Base-by-base conservation (phyloP, 352 stramenopile species). In the Pythium aquatile region DNA sequence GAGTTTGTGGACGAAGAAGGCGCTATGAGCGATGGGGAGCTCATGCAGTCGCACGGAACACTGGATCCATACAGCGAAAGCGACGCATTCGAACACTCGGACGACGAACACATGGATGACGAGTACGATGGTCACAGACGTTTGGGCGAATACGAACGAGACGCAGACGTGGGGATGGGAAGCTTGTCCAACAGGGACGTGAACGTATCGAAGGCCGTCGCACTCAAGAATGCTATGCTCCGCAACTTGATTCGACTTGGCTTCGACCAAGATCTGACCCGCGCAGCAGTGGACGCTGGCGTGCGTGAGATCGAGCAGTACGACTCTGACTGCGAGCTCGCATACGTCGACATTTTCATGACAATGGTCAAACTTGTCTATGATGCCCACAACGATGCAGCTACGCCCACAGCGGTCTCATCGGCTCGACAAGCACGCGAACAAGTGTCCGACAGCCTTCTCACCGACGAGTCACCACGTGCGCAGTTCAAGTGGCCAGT, bases 271-370 rank as follows among this genome's bases (percentile, higher is more conserved):
- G 61, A 68, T 14, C 46, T 88, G 30, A 67, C 78, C 0, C 72
- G 61, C 14, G 61, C 72, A 14, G 81, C 80, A 48, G 70, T 93
- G 0, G 81, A 93, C 37, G 77, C 80, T 17, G 81, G 81, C 7
- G 69, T 84, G 32, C 67, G 77, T 6, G 80, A 93, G 51, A 86
- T 91, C 42, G 70, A 83, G 29, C 75, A 93, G 39, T 90, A 86
- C 30, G 81, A 90, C 42, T 77, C 69, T 0, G 79, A 93, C 55
- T 90, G 79, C 51, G 83, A 93, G 55, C 66, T 93, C 30, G 83
- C 81, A 10, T 91, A 93, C 60, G 78, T 87, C n/a, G 84, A 93
- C 58, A 89, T 93, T 46, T 93, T 93, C 62, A 77, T 91, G 59
- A 83, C 74, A 2, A 63, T 93, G 14, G 69, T 93, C 24, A 88